Evolutionary conservation across 495 filamentous ascomycete species (phyloP).

Genomic region (Aspergillus avenaceus): DNA sequence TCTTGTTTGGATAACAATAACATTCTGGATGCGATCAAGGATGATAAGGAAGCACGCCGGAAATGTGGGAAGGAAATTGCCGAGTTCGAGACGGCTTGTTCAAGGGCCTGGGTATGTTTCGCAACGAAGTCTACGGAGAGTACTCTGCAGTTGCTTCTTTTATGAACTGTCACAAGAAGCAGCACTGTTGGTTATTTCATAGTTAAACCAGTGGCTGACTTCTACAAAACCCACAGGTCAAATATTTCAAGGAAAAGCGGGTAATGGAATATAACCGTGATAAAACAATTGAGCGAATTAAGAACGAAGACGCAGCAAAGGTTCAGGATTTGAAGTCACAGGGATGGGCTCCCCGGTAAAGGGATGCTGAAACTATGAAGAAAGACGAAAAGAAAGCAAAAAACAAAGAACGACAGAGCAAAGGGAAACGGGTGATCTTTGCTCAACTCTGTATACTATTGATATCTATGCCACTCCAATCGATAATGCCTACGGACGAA

Average conservation of each 20-base stretch:
- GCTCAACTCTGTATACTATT: constrained; percentile 11
- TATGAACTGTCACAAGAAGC: too few relatives aligned
- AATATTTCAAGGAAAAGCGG: constrained; percentile 94
- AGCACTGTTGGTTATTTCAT: background rate
- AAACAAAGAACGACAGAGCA: too few relatives aligned
- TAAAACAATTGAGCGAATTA: constrained; percentile 70
- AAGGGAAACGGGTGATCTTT: too few relatives aligned
- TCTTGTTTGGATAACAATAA: constrained; percentile 72
- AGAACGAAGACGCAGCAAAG: constrained; percentile 68
- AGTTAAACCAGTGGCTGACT: constrained; percentile 11
- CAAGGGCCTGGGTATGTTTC: constrained; percentile 69
- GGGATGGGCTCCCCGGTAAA: constrained; percentile 30
- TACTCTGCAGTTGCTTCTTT: too few relatives aligned
- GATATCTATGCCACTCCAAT: constrained; percentile 10
- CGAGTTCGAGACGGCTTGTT: constrained; percentile 72
- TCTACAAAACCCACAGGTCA: constrained; percentile 59
- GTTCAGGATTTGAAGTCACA: constrained; percentile 51
- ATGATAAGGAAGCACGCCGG: constrained; percentile 58
- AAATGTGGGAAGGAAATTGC: constrained; percentile 63
- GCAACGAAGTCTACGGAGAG: background rate
- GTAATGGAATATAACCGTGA: constrained; percentile 88
- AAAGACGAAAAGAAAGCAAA: background rate
- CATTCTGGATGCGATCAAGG: constrained; percentile 81
- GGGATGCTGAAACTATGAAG: background rate
- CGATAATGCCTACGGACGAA: constrained; percentile 7